A percentile compares a stretch with the other conserved stretches of the same genome.
Conservation (phyloP, 2,329 filamentous ascomycete genomes). For the Coleophoma eucalyptorum region DNA sequence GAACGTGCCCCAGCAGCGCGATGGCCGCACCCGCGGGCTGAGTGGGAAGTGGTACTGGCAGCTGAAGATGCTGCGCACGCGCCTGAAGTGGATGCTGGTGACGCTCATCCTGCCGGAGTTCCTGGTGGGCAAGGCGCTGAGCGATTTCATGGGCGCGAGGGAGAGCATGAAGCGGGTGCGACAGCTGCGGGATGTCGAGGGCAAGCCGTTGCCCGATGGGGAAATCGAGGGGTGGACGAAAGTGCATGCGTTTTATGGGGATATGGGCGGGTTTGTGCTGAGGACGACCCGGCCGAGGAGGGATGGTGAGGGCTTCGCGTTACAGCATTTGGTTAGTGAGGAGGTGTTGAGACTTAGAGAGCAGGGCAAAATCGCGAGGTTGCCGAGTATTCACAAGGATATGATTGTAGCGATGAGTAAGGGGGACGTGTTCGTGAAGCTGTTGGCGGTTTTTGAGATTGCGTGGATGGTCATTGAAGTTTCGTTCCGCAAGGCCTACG, state of each 20-base stretch:
- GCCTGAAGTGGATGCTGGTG: slow-evolving; percentile 1
- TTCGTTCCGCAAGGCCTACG: not conserved
- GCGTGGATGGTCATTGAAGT: slow-evolving; percentile 1
- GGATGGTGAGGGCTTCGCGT: not conserved
- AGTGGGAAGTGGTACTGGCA: not conserved
- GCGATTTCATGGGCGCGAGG: not conserved
- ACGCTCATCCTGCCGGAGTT: not conserved
- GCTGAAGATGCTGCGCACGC: not conserved
- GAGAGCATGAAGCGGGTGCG: not conserved
- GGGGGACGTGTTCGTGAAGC: slow-evolving; percentile 4
- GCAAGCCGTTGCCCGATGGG: not conserved
- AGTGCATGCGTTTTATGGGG: not conserved
- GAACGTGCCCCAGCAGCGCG: slow-evolving; percentile 8
- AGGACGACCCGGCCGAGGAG: not conserved
- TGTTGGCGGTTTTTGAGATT: slow-evolving; percentile 2
- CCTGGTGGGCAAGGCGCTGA: not conserved
- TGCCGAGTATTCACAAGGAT: not conserved
- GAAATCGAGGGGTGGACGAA: slow-evolving; percentile 1
- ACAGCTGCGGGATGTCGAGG: not conserved
- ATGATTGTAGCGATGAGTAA: slow-evolving; percentile 1
- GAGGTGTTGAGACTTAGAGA: not conserved
- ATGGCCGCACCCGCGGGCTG: not conserved
- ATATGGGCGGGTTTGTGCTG: not conserved
- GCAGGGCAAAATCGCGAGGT: not conserved
- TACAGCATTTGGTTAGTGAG: not conserved